These are phyloP conservation scores for Aspergillus cristatus DNA, from an alignment of 495 filamentous ascomycete species.

Conservation along the genomic window DNA sequence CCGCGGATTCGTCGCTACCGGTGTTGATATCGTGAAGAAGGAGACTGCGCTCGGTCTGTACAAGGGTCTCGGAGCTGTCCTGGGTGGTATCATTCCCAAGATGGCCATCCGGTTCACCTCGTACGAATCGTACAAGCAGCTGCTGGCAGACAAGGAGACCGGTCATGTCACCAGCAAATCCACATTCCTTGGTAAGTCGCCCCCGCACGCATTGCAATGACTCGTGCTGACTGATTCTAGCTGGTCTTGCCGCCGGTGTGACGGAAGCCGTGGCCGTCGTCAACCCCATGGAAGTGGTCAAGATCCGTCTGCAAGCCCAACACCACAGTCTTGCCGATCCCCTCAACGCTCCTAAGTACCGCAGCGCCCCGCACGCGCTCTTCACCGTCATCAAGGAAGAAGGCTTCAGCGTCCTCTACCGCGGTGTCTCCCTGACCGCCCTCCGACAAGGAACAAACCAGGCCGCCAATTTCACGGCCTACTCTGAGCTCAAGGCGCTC, in stretches of 20 bases:
- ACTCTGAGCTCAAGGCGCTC: constrained; percentile 79
- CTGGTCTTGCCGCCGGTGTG: constrained; percentile 84
- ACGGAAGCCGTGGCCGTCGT: constrained; percentile 95
- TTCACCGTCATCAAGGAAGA: constrained; percentile 91
- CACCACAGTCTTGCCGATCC: constrained; percentile 92
- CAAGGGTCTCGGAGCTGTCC: constrained; percentile 91
- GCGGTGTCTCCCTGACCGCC: constrained; percentile 87
- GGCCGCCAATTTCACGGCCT: constrained; percentile 98
- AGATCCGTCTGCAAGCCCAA: constrained; percentile 95
- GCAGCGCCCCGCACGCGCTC: constrained; percentile 90
- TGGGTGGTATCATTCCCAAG: constrained; percentile 96
- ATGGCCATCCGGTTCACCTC: constrained; percentile 99
- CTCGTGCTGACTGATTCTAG: constrained; percentile 24
- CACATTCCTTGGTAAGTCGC: constrained; percentile 67
- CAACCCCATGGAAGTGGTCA: constrained; percentile 97
- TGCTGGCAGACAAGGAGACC: constrained; percentile 62
- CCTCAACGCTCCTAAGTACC: constrained; percentile 87
- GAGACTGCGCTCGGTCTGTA: constrained; percentile 91
- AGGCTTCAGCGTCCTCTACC: constrained; percentile 76
- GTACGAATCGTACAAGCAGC: constrained; percentile 89
- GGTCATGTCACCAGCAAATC: constrained; percentile 59
- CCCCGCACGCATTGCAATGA: not conserved
- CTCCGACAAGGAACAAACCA: constrained; percentile 94
- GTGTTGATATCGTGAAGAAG: constrained; percentile 73
- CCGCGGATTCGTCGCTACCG: constrained; percentile 82